phyloP scores from a whole-genome alignment of 2,329 filamentous ascomycete genomes.

The Phialophora verrucosa region DNA sequence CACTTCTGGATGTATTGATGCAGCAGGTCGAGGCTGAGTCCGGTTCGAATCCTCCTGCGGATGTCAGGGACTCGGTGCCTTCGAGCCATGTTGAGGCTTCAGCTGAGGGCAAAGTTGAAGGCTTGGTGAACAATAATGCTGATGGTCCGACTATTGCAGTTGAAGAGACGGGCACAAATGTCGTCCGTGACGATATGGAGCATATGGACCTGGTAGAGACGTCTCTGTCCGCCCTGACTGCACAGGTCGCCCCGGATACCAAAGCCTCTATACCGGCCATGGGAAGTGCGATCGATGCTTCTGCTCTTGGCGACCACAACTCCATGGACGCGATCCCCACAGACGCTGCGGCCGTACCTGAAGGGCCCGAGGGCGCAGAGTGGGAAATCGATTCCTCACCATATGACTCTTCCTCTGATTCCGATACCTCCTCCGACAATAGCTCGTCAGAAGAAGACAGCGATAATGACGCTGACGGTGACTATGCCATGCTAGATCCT shows the following conservation, averaged over 20 bases:
- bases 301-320: background rate
- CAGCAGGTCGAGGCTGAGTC: conserved; percentile 38
- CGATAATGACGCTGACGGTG: conserved; percentile 53
- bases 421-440: conserved; percentile 63
- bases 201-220: background rate
- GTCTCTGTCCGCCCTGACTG: background rate
- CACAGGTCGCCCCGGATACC: conserved; percentile 4
- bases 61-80: background rate
- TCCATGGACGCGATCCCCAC: conserved; percentile 21
- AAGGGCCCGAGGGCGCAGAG: conserved; percentile 67
- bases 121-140: background rate
- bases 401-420: conserved; percentile 67
- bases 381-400: conserved; percentile 85
- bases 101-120: background rate
- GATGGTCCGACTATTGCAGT: background rate
- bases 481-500: conserved; percentile 75
- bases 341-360: conserved; percentile 21
- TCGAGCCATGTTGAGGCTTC: background rate
- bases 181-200: background rate
- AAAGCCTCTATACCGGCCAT: conserved; percentile 14
- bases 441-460: conserved; percentile 60
- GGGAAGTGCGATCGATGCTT: conserved; percentile 8
- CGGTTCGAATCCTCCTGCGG: conserved; percentile 7
- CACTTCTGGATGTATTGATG: conserved; percentile 38
- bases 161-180: background rate